Evolutionary conservation across 129 eudicot genomes (phyloP).

Genomic region (Pseudognaphalium luteoalbum): DNA sequence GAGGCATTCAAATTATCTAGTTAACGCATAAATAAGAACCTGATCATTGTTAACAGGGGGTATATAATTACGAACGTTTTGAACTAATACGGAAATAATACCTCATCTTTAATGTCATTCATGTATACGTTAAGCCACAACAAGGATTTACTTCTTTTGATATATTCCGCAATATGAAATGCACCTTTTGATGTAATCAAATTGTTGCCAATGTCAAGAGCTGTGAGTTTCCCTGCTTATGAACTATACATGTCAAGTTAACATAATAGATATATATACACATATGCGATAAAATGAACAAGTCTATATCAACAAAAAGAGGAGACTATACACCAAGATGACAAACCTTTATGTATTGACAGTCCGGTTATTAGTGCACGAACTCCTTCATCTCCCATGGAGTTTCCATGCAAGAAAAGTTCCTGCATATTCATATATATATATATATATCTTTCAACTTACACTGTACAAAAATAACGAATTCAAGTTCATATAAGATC

Average conservation of each 20-base stretch:
- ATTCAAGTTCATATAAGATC: slow-evolving; percentile 17
- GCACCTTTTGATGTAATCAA: slow-evolving; percentile 77
- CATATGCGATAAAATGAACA: neutral
- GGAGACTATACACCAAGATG: slow-evolving; percentile 10
- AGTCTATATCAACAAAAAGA: neutral
- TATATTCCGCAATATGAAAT: slow-evolving; percentile 79
- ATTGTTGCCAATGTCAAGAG: slow-evolving; percentile 79
- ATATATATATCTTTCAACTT: neutral
- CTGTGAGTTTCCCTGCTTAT: slow-evolving; percentile 63
- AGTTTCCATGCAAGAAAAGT: slow-evolving; percentile 82
- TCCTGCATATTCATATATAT: slow-evolving; percentile 47
- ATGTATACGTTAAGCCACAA: slow-evolving; percentile 70
- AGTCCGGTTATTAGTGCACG: slow-evolving; percentile 82
- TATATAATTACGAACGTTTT: neutral
- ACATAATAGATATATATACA: slow-evolving; percentile 18
- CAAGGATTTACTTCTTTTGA: slow-evolving; percentile 72
- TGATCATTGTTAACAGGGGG: neutral
- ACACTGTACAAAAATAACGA: slow-evolving; percentile 9
- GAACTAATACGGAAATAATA: slow-evolving; percentile 23
- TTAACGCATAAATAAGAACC: slow-evolving; percentile 19
- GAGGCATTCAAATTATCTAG: slow-evolving; percentile 26
- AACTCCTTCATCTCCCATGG: slow-evolving; percentile 93
- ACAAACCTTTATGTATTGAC: slow-evolving; percentile 62
- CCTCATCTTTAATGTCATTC: slow-evolving; percentile 98
- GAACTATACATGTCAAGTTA: slow-evolving; percentile 31